These are phyloP conservation scores for Takashimella koratensis DNA, from an alignment of 1,284 basidiomycete species.

Conservation along the genomic window DNA sequence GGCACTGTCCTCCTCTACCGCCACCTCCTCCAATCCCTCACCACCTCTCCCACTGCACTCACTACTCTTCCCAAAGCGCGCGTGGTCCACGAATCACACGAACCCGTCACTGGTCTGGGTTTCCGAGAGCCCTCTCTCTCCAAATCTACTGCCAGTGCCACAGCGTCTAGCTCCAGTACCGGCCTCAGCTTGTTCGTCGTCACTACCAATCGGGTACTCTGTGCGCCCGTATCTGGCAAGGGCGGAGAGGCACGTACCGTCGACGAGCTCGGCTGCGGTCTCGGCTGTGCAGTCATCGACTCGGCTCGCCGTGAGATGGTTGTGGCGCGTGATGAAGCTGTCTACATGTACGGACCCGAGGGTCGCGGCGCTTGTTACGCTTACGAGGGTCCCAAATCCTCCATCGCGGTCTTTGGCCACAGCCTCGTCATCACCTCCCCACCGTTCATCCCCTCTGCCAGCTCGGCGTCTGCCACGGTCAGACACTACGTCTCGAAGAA, in stretches of 20 bases:
- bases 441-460: conserved; percentile 65
- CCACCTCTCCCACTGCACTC: conserved; percentile 56
- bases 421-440: conserved; percentile 88
- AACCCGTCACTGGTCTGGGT: conserved; percentile 80
- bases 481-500: conserved; percentile 62
- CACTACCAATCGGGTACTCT: conserved; percentile 78
- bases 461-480: conserved; percentile 67
- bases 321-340: conserved; percentile 85
- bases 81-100: conserved; percentile 66
- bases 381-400: conserved; percentile 64
- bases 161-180: conserved; percentile 4
- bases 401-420: conserved; percentile 65
- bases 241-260: conserved; percentile 65
- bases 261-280: conserved; percentile 78
- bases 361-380: conserved; percentile 83
- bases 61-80: conserved; percentile 74
- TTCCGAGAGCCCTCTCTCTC: conserved; percentile 62
- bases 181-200: conserved; percentile 72
- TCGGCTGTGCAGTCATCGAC: conserved; percentile 81
- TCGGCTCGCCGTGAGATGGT: conserved; percentile 68
- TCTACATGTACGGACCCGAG: conserved; percentile 80
- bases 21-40: conserved; percentile 81
- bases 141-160: conserved; percentile 4
- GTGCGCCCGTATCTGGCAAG: conserved; percentile 60
- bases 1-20: conserved; percentile 91